Evolutionary conservation across 164 flowering plant species (phyloP), one percentile per base, ranked within the genome.

Genomic region (Magnolia officinalis): DNA sequence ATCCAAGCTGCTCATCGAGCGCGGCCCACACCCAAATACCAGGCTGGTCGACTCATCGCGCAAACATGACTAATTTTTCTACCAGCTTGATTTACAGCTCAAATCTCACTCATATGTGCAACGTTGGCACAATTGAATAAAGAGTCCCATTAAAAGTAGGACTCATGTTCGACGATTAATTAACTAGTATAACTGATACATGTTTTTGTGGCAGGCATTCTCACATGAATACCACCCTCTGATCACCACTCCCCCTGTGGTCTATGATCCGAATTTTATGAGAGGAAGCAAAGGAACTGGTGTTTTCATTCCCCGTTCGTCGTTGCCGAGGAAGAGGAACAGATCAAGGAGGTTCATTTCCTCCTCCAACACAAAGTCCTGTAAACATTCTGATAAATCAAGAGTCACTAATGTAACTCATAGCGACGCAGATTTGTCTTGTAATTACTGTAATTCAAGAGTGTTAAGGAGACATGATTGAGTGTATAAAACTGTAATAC

Each of bases 231-330:
- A 68, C 31, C 49, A 8, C 8, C 18, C 75, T 31, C 45, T 23
- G 1, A 23, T 73, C 68, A 49, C 18, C 51, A 1, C 63, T 49
- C n/a, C 23, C 7, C 2, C 31, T 6, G 6, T 29, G 31, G 71
- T 37, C 50, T 80, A 85, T 29, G 85, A 91, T 51, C 91, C 86
- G 67, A 80, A 9, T 23, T 81, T 82, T 81, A 76, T 76, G 78
- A 78, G 89, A 70, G 90, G 87, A 67, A 86, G 89, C 87, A 90
- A 89, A 80, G 98, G 98, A 50, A 94, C 98, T 0, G 98, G 98
- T 24, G 98, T 94, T 50, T 94, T 94, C 79, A 94, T 94, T 67
- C 98, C 98, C 14, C 85, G 78, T 73, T 87, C 89, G 0, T 83
- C 89, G 0, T 84, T 81, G 65, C 88, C 90, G 0, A 84, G 89